Evolutionary conservation across 768 basidiomycete species (phyloP), one percentile per base, ranked within the genome.

Genomic region (Termitomyces titanicus): DNA sequence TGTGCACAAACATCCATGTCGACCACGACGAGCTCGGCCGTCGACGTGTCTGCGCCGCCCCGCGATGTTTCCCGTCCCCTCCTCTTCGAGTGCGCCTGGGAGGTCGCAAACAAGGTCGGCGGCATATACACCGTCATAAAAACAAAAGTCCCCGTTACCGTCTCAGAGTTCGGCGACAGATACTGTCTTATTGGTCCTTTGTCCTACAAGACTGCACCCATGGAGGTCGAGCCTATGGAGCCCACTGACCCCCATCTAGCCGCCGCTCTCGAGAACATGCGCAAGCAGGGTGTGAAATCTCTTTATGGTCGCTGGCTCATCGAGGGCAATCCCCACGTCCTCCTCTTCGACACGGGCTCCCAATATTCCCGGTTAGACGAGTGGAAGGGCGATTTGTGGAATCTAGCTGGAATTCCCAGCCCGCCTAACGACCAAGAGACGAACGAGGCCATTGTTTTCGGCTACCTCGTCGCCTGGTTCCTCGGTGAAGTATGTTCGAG

Each of bases 61-160:
- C 88, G 92, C 74, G 89, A 92, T 71, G 83, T 91, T 47, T 84
- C 83, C 66, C 82, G 86, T 61, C 83, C 91, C 45, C 65, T 92
- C 33, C 88, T 97, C 66, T 97, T 97, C 67, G 94, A 97, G 68
- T 92, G 89, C 70, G 94, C 94, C 33, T 98, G 95, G 95, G 95
- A 97, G 75, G 95, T 97, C 64, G 94, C 89, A 33, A 97, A 98
- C 83, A 98, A 97, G 74, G 95, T 98, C 71, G 96, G 95, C 63
- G 96, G 96, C 58, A 98, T 98, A 73, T 98, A 98, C 81, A 98
- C 96, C 61, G 96, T 99, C 75, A 97, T 98, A 70, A 98, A 98
- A 77, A 98, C 97, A 48, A 99, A 99, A 70, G 94, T 97, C 54
- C 97, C 97, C 52, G 93, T 99, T 74, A 98, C 97, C 63, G 90